A percentile compares a stretch with the other conserved stretches of the same genome.
These are phyloP conservation scores for Haplographium delicatum DNA, from an alignment of 495 filamentous ascomycete genomes.

Conservation along the genomic window DNA sequence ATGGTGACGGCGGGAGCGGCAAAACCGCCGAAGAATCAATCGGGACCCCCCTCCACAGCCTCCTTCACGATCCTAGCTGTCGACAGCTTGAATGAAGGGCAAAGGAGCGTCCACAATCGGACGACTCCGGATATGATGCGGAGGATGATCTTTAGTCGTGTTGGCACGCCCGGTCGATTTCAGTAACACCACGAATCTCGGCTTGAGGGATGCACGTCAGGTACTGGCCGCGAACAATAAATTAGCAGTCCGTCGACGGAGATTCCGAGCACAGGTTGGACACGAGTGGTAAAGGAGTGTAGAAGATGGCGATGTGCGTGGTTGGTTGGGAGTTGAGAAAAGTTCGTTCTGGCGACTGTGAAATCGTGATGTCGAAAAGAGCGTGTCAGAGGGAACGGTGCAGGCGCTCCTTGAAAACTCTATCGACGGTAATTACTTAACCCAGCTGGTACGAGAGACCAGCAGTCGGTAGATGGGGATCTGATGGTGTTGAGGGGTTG, in stretches of 20 bases:
- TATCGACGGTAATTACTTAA: constrained; percentile 6
- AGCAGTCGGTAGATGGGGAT: constrained; percentile 11
- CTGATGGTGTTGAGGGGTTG: constrained; percentile 9
- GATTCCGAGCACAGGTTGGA: too few relatives aligned
- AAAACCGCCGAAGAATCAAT: constrained; percentile 36
- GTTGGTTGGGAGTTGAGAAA: background rate
- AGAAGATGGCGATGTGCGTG: constrained; percentile 1
- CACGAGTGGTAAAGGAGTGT: background rate
- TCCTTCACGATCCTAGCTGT: constrained; percentile 13
- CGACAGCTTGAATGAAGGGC: constrained; percentile 20
- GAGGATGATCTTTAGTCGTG: constrained; percentile 9
- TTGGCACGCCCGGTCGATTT: background rate
- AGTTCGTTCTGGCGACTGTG: background rate
- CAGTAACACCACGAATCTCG: background rate
- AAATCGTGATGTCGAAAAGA: constrained; percentile 18
- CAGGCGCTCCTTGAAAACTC: constrained; percentile 26
- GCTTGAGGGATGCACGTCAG: constrained; percentile 7
- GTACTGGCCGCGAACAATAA: background rate
- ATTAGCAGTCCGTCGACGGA: too few relatives aligned
- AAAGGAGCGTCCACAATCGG: constrained; percentile 23
- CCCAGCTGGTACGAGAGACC: constrained; percentile 9
- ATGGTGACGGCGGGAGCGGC: constrained; percentile 55
- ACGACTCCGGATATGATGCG: constrained; percentile 15
- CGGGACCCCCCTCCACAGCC: constrained; percentile 23
- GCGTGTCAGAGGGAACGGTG: constrained; percentile 27